A percentile compares a stretch with the other conserved stretches of the same genome.
These are phyloP conservation scores for Ceratobasidium papillatum DNA, from an alignment of 1,284 basidiomycete genomes.

Conservation along the genomic window DNA sequence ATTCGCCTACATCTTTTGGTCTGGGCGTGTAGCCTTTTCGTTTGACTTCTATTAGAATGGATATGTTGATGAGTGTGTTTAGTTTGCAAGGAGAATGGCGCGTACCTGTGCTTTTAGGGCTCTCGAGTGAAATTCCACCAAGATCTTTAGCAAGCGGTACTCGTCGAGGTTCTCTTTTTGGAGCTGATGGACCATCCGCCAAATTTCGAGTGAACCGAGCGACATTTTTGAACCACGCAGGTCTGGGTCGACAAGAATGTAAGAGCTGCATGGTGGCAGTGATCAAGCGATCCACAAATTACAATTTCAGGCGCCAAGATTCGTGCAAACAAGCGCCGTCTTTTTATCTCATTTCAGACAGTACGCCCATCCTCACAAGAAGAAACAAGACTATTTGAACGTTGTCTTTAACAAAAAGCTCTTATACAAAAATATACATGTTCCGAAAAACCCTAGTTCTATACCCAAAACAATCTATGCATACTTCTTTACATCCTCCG, in stretches of 20 bases:
- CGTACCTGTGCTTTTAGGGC: background rate
- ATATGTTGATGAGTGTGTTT: too few species aligned
- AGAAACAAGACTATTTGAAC: background rate
- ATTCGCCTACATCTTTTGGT: background rate
- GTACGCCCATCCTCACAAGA: background rate
- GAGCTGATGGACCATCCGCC: background rate
- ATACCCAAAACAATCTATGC: constrained; percentile 53
- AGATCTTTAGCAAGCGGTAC: constrained; percentile 20
- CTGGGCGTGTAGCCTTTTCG: background rate
- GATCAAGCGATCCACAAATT: background rate
- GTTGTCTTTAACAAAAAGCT: background rate
- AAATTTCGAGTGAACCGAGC: background rate
- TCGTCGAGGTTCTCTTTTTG: background rate
- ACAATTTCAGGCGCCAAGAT: background rate
- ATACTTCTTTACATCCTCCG: constrained; percentile 69
- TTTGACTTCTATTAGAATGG: background rate
- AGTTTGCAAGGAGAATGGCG: background rate
- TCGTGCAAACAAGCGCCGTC: background rate
- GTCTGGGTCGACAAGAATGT: background rate
- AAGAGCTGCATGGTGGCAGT: constrained; percentile 6
- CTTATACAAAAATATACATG: background rate
- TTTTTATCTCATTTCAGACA: background rate
- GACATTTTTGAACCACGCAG: background rate
- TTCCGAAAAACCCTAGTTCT: background rate
- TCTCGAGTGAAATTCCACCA: constrained; percentile 22